Percentiles rank a stretch among this genome's conserved stretches.
These are phyloP conservation scores for Fusarium odoratissimum DNA, from an alignment of 2,329 filamentous ascomycete species.

Conservation along the genomic window DNA sequence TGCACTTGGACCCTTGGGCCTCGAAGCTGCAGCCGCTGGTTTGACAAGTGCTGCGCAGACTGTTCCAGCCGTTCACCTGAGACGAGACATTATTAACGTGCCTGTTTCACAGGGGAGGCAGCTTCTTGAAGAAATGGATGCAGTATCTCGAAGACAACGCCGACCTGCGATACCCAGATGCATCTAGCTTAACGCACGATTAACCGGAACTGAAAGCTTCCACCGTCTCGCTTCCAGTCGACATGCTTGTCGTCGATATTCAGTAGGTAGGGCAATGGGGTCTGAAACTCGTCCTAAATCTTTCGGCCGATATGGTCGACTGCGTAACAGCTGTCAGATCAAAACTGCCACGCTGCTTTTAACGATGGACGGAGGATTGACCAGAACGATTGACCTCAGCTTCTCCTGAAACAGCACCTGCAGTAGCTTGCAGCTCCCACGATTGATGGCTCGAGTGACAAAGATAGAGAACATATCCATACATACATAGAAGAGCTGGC, in stretches of 20 bases:
- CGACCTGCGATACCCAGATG: constrained; percentile 88
- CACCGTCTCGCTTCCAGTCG: neutral
- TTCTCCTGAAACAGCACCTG: constrained; percentile 31
- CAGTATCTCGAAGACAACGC: constrained; percentile 87
- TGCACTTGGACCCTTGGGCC: constrained; percentile 13
- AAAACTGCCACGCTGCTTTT: neutral
- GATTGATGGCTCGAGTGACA: constrained; percentile 4
- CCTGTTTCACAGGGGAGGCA: constrained; percentile 73
- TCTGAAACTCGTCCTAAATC: neutral
- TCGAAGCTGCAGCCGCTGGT: constrained; percentile 18
- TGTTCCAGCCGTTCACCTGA: constrained; percentile 39
- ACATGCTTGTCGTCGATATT: neutral
- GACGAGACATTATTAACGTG: constrained; percentile 34
- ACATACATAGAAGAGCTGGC: constrained; percentile 2
- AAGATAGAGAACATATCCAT: constrained; percentile 6
- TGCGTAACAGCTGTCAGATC: constrained; percentile 7
- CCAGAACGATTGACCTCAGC: constrained; percentile 20
- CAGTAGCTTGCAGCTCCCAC: constrained; percentile 13
- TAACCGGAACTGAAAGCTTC: constrained; percentile 7
- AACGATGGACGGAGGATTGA: constrained; percentile 5
- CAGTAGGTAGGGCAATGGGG: neutral
- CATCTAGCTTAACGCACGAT: constrained; percentile 53
- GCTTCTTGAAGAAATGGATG: constrained; percentile 93
- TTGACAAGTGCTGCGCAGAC: constrained; percentile 30
- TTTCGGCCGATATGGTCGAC: constrained; percentile 21